These are phyloP conservation scores for Penicillium mononematosum DNA, from an alignment of 495 filamentous ascomycete species.

Conservation along the genomic window DNA sequence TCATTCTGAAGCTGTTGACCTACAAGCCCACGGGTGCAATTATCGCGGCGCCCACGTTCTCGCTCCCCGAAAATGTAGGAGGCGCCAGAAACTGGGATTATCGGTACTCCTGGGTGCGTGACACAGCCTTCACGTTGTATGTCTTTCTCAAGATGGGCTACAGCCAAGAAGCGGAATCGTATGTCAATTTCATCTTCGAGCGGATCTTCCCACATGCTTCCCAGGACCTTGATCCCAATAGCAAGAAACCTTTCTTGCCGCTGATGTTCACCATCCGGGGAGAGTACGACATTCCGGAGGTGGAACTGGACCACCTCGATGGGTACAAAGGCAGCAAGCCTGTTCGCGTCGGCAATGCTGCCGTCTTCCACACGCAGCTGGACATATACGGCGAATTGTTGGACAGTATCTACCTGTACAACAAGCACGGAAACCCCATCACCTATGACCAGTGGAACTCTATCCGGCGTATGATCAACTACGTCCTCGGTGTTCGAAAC, in stretches of 20 bases:
- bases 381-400: slow-evolving; percentile 77
- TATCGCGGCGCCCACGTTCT: slow-evolving; percentile 59
- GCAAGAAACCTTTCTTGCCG: slow-evolving; percentile 51
- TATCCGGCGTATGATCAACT: slow-evolving; percentile 57
- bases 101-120: slow-evolving; percentile 71
- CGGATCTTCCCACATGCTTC: slow-evolving; percentile 49
- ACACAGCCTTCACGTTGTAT: slow-evolving; percentile 73
- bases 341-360: slow-evolving; percentile 73
- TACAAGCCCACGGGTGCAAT: slow-evolving; percentile 62
- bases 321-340: slow-evolving; percentile 66
- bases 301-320: slow-evolving; percentile 62
- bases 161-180: slow-evolving; percentile 68
- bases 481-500: slow-evolving; percentile 44
- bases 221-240: slow-evolving; percentile 43
- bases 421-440: slow-evolving; percentile 73
- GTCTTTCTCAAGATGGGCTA: slow-evolving; percentile 73
- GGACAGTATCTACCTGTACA: slow-evolving; percentile 73
- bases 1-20: slow-evolving; percentile 71
- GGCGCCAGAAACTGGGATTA: slow-evolving; percentile 77
- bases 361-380: slow-evolving; percentile 69
- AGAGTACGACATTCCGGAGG: slow-evolving; percentile 68
- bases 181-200: slow-evolving; percentile 71
- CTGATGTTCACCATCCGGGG: slow-evolving; percentile 78
- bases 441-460: slow-evolving; percentile 69
- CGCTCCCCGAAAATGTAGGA: slow-evolving; percentile 70